These are phyloP conservation scores for Trichoderma sp. DNA, from an alignment of 2,329 filamentous ascomycete species.

Conservation along the genomic window DNA sequence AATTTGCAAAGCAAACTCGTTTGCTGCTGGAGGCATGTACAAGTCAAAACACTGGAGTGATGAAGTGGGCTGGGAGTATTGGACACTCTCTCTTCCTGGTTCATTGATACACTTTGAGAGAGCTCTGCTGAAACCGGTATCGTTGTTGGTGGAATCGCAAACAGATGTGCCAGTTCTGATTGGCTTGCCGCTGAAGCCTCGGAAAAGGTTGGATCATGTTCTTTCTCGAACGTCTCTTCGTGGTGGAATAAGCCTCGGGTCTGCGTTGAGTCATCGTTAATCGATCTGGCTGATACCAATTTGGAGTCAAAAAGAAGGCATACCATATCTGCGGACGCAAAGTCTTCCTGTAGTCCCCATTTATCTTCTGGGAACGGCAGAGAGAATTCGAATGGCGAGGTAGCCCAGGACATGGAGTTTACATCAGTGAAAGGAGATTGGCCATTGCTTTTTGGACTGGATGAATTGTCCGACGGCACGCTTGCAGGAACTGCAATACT, in stretches of 20 bases:
- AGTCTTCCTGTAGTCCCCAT: neutral
- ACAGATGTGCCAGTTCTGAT: neutral
- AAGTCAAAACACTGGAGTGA: neutral
- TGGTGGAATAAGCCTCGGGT: neutral
- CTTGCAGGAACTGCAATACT: neutral
- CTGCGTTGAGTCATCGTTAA: neutral
- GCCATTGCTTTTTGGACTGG: neutral
- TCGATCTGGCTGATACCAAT: neutral
- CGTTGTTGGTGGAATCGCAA: neutral
- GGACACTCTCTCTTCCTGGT: neutral
- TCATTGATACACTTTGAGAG: neutral
- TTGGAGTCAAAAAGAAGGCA: neutral
- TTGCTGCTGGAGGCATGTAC: neutral
- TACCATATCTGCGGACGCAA: neutral
- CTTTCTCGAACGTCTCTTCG: neutral
- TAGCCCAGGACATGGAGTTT: neutral
- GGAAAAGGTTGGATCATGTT: neutral
- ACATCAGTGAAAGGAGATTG: neutral
- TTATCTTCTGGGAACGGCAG: neutral
- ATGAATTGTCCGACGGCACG: neutral
- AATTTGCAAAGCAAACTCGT: neutral
- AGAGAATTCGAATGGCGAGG: neutral
- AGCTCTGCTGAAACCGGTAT: neutral
- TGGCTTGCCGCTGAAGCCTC: neutral
- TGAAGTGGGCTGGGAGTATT: neutral